Conservation (phyloP, 2,329 filamentous ascomycete species). For the Diplocarpon mali region DNA sequence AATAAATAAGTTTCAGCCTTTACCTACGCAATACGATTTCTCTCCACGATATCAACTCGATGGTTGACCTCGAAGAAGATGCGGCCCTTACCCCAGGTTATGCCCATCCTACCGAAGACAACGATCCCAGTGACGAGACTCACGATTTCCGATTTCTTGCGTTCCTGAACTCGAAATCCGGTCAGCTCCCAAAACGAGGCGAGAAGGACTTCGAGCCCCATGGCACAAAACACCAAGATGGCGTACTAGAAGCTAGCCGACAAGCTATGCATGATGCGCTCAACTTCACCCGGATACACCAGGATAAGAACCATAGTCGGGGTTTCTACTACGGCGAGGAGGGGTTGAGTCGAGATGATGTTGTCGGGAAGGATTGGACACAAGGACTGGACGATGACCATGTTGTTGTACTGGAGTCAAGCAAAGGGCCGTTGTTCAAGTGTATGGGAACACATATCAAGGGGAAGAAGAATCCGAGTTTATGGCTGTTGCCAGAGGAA, state of each 20-base stretch:
- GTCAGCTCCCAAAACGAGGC: conserved; percentile 69
- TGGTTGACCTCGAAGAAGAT: conserved; percentile 27
- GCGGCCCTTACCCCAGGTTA: conserved; percentile 20
- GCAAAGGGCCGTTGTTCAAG: conserved; percentile 61
- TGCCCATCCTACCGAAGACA: conserved; percentile 33
- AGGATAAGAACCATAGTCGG: conserved; percentile 51
- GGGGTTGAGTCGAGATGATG: conserved; percentile 27
- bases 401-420: conserved; percentile 58
- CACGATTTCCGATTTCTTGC: conserved; percentile 76
- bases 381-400: conserved; percentile 45
- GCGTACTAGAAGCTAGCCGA: conserved; percentile 68
- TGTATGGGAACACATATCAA: conserved; percentile 59
- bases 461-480: conserved; percentile 46
- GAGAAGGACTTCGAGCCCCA: conserved; percentile 97
- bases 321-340: conserved; percentile 61
- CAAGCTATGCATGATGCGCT: conserved; percentile 84
- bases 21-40: neutral
- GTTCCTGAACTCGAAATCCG: conserved; percentile 39
- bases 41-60: conserved; percentile 3
- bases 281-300: conserved; percentile 63
- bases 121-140: conserved; percentile 63
- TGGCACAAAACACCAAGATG: conserved; percentile 70
- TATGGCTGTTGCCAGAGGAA: conserved; percentile 88
- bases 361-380: conserved; percentile 57
- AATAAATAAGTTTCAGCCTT: neutral